Percentiles rank a stretch among this genome's conserved stretches.
These are phyloP conservation scores for Lathyrus oleraceus DNA, from an alignment of 306 rosid genomes.

Conservation along the genomic window DNA sequence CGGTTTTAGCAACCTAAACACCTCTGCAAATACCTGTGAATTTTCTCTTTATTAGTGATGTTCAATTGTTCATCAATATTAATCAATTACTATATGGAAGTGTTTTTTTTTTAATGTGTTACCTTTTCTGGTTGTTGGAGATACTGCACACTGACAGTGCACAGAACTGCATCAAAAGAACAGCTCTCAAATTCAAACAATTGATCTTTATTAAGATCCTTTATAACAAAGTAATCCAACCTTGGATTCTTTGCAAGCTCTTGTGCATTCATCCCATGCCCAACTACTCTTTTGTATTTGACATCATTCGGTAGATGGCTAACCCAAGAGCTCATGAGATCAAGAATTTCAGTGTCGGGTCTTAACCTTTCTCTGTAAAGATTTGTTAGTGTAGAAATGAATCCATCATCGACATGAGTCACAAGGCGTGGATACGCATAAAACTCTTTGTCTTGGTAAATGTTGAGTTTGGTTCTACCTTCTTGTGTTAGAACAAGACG, in stretches of 20 bases:
- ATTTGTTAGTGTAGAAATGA: slow-evolving; percentile 67
- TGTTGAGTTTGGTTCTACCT: slow-evolving; percentile 69
- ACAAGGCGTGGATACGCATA: slow-evolving; percentile 78
- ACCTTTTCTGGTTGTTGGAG: slow-evolving; percentile 67
- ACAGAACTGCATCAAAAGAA: slow-evolving; percentile 76
- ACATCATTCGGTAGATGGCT: slow-evolving; percentile 78
- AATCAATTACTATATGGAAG: neutral
- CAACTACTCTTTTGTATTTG: slow-evolving; percentile 62
- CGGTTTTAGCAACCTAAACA: slow-evolving; percentile 68
- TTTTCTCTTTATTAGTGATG: neutral
- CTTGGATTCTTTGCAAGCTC: slow-evolving; percentile 75
- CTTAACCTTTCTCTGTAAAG: slow-evolving; percentile 61
- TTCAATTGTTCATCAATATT: neutral
- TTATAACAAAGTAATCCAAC: slow-evolving; percentile 70
- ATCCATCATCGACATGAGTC: slow-evolving; percentile 73
- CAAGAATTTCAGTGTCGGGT: slow-evolving; percentile 55
- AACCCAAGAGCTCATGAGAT: slow-evolving; percentile 92
- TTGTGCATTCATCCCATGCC: slow-evolving; percentile 82
- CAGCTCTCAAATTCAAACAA: slow-evolving; percentile 54
- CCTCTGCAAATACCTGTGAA: slow-evolving; percentile 78
- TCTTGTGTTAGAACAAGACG: slow-evolving; percentile 59
- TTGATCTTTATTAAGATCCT: slow-evolving; percentile 78
- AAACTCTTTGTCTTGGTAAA: slow-evolving; percentile 63
- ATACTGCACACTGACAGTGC: slow-evolving; percentile 86
- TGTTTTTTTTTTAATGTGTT: neutral